Conservation (phyloP, 2,329 filamentous ascomycete genomes). For the Trichoderma oligosporum region DNA sequence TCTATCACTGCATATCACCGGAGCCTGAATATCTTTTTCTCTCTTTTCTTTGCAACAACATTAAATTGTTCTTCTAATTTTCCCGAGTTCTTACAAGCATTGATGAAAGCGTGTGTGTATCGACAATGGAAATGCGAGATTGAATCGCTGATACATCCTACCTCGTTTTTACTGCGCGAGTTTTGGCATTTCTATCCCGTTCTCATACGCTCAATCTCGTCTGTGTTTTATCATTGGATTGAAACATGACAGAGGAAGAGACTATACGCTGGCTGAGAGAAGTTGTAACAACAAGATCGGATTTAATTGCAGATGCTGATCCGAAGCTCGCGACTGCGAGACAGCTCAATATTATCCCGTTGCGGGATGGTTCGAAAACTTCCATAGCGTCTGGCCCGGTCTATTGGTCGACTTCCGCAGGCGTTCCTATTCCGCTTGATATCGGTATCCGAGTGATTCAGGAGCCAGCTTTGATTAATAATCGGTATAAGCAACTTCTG, state of each 20-base stretch:
- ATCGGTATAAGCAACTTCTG: not conserved
- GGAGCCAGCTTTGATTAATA: not conserved
- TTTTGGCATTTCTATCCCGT: not conserved
- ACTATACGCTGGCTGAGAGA: not conserved
- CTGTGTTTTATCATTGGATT: not conserved
- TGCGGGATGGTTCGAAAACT: not conserved
- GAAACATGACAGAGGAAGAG: not conserved
- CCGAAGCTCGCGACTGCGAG: not conserved
- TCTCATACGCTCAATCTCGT: not conserved
- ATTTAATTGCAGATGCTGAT: not conserved
- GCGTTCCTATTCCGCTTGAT: not conserved
- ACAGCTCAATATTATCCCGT: not conserved
- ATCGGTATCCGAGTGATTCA: not conserved
- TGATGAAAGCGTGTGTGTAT: not conserved
- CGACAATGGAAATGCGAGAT: not conserved
- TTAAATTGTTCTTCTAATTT: not conserved
- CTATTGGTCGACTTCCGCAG: not conserved
- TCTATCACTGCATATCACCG: not conserved
- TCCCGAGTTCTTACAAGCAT: not conserved
- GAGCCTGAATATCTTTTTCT: not conserved
- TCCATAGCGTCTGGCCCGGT: not conserved
- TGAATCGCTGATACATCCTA: not conserved
- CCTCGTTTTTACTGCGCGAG: not conserved
- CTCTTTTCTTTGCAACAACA: not conserved
- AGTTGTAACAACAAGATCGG: not conserved